A percentile compares a stretch with the other conserved stretches of the same genome.
phyloP scores from a whole-genome alignment of 495 filamentous ascomycete species.

The Amniculicola lignicola region DNA sequence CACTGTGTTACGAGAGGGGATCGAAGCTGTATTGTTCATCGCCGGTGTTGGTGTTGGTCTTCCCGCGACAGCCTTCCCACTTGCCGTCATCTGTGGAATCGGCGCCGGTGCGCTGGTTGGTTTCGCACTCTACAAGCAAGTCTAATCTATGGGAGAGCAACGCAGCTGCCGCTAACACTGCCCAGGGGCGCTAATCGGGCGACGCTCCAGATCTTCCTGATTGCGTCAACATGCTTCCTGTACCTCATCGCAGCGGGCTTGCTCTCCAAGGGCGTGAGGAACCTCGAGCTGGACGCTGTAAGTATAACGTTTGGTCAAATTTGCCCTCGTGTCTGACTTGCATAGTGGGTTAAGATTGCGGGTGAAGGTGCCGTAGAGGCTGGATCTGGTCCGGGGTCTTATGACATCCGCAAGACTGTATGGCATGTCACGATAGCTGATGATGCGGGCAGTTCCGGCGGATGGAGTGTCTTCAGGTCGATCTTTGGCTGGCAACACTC shows the following conservation, averaged over 20 bases:
- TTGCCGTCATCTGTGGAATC: conserved; percentile 69
- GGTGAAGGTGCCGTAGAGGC: conserved; percentile 73
- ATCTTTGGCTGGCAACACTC: conserved; percentile 84
- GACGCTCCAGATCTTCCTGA: conserved; percentile 73
- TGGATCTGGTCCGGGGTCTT: conserved; percentile 78
- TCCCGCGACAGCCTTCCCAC: conserved; percentile 68
- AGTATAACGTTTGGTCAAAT: background rate
- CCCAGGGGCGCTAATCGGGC: conserved; percentile 58
- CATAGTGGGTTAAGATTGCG: conserved; percentile 61
- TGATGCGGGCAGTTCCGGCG: conserved; percentile 58
- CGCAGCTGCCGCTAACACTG: conserved; percentile 7
- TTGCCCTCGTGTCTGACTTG: background rate
- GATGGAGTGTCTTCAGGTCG: conserved; percentile 90
- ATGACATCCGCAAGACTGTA: conserved; percentile 77
- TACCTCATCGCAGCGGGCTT: conserved; percentile 85
- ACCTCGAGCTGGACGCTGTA: conserved; percentile 54
- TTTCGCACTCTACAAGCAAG: conserved; percentile 74
- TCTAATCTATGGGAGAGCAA: too few relatives aligned
- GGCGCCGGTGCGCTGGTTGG: conserved; percentile 61
- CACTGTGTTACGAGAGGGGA: conserved; percentile 77
- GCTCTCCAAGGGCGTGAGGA: conserved; percentile 74
- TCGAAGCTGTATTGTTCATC: conserved; percentile 68
- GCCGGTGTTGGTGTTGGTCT: conserved; percentile 74
- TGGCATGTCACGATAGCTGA: conserved; percentile 93
- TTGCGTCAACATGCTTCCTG: conserved; percentile 76